phyloP scores from a whole-genome alignment of 73 alveolate species.

The Tetrahymena borealis region DNA sequence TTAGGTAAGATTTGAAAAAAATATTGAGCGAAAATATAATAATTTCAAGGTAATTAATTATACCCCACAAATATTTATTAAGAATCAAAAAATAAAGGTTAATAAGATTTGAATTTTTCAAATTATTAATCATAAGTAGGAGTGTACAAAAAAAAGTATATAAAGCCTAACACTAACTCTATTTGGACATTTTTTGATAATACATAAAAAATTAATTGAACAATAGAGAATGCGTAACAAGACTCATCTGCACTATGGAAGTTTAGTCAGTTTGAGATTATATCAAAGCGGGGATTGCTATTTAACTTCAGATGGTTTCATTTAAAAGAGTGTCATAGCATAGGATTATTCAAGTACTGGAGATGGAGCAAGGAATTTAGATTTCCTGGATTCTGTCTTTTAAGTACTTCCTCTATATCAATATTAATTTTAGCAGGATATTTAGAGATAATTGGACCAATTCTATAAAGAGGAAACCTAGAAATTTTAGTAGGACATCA shows the following conservation, averaged over 20 bases:
- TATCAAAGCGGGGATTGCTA: not conserved
- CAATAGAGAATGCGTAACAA: not conserved
- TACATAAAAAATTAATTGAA: no score
- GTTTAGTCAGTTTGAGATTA: not conserved
- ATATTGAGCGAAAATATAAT: no score
- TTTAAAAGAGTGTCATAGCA: not conserved
- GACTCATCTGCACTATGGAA: not conserved
- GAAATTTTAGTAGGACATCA: not conserved
- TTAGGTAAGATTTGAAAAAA: no score
- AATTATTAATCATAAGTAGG: no score
- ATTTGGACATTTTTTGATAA: no score
- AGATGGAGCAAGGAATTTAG: not conserved
- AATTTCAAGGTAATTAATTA: no score
- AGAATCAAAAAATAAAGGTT: no score
- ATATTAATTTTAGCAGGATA: not conserved
- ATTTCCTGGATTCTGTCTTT: not conserved
- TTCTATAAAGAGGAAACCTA: not conserved
- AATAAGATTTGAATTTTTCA: no score
- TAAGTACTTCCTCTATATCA: not conserved
- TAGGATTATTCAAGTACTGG: not conserved
- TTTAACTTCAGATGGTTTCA: not conserved
- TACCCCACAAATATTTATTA: no score
- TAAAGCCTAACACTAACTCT: no score
- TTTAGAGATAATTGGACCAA: not conserved
- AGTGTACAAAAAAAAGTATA: no score